These are phyloP conservation scores for Harringtonia aguacate DNA, from an alignment of 2,329 filamentous ascomycete genomes.

Conservation along the genomic window DNA sequence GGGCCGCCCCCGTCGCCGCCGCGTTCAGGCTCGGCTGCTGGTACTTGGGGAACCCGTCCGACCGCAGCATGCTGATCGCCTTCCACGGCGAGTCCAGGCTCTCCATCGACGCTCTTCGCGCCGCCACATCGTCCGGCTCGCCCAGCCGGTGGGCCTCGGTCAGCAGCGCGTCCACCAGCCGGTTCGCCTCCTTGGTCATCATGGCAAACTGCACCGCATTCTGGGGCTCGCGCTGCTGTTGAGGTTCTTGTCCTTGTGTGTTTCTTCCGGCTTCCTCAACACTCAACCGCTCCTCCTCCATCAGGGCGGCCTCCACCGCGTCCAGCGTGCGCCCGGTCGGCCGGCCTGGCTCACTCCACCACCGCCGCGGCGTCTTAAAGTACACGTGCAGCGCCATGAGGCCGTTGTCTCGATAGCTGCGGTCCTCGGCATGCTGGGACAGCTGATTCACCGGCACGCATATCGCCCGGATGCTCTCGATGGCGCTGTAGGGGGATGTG, in stretches of 20 bases:
- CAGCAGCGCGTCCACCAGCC: constrained; percentile 20
- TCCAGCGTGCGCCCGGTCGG: too few relatives aligned
- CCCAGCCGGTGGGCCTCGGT: constrained; percentile 16
- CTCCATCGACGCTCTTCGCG: constrained; percentile 9
- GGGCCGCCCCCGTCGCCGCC: constrained; percentile 8
- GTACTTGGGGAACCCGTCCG: constrained; percentile 23
- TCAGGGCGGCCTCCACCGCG: constrained; percentile 5
- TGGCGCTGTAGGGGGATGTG: neutral
- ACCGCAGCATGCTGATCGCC: constrained; percentile 20
- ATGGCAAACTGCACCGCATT: constrained; percentile 5
- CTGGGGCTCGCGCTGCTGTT: constrained; percentile 20
- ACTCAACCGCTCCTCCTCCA: constrained; percentile 4
- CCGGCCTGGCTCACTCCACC: too few relatives aligned
- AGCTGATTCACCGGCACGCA: constrained; percentile 6
- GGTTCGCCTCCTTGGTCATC: constrained; percentile 14
- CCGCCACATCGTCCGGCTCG: constrained; percentile 11
- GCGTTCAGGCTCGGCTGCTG: constrained; percentile 14
- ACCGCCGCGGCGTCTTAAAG: constrained; percentile 8
- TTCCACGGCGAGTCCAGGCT: constrained; percentile 21
- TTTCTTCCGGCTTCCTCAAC: too few relatives aligned
- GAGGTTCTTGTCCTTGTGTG: neutral
- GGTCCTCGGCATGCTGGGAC: neutral
- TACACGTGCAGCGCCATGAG: constrained; percentile 8
- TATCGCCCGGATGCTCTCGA: constrained; percentile 8
- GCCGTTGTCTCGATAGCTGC: constrained; percentile 1